phyloP scores from a whole-genome alignment of 2,329 filamentous ascomycete species.

The Diaporthe sp. region DNA sequence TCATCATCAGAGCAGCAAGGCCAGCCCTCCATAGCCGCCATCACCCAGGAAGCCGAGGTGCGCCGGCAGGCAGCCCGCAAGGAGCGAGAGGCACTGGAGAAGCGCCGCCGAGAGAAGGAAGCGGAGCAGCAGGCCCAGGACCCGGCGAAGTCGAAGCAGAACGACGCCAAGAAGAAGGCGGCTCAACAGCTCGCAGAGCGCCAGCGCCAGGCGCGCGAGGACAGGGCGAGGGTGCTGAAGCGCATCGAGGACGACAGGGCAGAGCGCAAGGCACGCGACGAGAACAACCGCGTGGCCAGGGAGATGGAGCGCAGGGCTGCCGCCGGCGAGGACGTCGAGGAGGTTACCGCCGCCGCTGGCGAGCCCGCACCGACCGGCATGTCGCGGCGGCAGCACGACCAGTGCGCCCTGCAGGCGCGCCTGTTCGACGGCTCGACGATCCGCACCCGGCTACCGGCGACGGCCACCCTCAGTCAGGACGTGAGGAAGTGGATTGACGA shows the following conservation, averaged over 20 bases:
- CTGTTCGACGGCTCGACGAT: conserved; percentile 88
- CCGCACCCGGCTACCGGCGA: conserved; percentile 77
- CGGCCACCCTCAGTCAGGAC: conserved; percentile 72
- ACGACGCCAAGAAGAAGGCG: conserved; percentile 63
- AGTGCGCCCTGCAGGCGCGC: conserved; percentile 80
- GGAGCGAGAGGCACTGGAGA: conserved; percentile 60
- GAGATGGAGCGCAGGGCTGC: conserved; percentile 44
- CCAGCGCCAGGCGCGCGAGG: conserved; percentile 75
- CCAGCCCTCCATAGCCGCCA: conserved; percentile 4
- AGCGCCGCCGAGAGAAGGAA: conserved; percentile 53
- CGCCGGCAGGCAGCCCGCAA: conserved; percentile 61
- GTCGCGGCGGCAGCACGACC: conserved; percentile 46
- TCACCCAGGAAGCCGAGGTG: conserved; percentile 45
- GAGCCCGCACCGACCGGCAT: conserved; percentile 49
- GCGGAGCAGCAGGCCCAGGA: conserved; percentile 52
- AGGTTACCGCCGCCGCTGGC: conserved; percentile 49
- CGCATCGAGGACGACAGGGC: conserved; percentile 84
- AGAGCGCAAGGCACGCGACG: conserved; percentile 72
- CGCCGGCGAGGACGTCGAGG: conserved; percentile 48
- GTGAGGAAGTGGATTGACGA: conserved; percentile 85
- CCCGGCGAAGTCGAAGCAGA: conserved; percentile 45
- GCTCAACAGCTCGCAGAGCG: conserved; percentile 72
- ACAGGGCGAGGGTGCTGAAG: conserved; percentile 79
- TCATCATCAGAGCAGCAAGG: conserved; percentile 40
- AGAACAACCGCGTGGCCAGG: conserved; percentile 62